Evolutionary conservation across 192 early-diverging fungal genomes (phyloP).

Genomic region (Entomortierella lignicola): DNA sequence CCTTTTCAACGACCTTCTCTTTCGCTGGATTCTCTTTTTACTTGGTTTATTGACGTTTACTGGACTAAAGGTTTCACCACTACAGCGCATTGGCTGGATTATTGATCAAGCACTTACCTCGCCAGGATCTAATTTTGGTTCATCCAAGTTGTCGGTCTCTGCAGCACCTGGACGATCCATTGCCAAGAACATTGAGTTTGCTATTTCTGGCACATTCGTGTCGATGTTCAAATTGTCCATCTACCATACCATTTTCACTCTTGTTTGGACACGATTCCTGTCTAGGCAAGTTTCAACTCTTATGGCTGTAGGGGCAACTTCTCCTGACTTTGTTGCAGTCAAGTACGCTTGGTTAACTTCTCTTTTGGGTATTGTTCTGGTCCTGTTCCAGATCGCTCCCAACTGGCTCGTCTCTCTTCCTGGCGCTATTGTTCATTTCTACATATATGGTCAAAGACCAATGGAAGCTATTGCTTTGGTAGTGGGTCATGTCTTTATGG

Average conservation of each 20-base stretch:
- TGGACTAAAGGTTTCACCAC: conserved; percentile 38
- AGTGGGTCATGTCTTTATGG: conserved; percentile 28
- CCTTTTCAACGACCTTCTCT: conserved; percentile 46
- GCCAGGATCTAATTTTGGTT: conserved; percentile 13
- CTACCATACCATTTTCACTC: conserved; percentile 46
- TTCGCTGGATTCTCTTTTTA: conserved; percentile 48
- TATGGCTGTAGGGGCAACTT: conserved; percentile 4
- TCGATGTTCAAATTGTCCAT: conserved; percentile 50
- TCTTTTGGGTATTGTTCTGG: conserved; percentile 28
- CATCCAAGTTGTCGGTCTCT: conserved; percentile 20
- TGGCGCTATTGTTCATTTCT: conserved; percentile 46
- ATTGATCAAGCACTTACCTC: conserved; percentile 42
- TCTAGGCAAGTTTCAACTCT: conserved; percentile 7
- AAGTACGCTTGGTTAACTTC: conserved; percentile 53
- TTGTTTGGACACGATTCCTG: conserved; percentile 31
- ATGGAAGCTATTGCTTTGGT: conserved; percentile 42
- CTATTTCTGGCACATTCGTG: conserved; percentile 44
- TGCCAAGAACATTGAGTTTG: conserved; percentile 44
- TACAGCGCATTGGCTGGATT: conserved; percentile 44
- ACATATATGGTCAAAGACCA: conserved; percentile 36
- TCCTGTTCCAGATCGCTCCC: conserved; percentile 45
- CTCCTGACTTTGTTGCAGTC: conserved; percentile 28
- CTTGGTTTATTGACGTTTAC: conserved; percentile 39
- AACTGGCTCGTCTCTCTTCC: conserved; percentile 47
- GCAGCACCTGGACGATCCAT: conserved; percentile 32